Percentiles rank a stretch among this genome's conserved stretches.
Conservation (phyloP, 352 stramenopile genomes). For the Phytophthora vignae region DNA sequence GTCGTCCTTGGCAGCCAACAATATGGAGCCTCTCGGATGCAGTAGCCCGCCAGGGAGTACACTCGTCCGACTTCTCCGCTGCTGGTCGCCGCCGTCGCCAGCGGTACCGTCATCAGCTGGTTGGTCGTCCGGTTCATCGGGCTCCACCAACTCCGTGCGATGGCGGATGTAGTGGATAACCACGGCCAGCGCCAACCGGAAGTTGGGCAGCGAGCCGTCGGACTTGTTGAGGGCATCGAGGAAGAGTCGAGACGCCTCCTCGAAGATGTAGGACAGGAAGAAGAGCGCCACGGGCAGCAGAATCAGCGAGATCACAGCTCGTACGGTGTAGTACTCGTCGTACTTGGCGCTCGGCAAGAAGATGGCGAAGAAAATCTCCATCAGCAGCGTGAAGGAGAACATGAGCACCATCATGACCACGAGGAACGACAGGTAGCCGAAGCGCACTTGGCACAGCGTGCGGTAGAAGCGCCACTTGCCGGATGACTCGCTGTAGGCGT, state of each 20-base stretch:
- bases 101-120: constrained; percentile 7
- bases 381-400: constrained; percentile 85
- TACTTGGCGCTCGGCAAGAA: constrained; percentile 83
- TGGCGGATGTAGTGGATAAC: constrained; percentile 85
- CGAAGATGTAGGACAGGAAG: constrained; percentile 86
- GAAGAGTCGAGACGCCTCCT: constrained; percentile 74
- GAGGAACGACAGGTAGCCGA: constrained; percentile 83
- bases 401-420: constrained; percentile 87
- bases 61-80: constrained; percentile 34
- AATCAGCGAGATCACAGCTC: constrained; percentile 63
- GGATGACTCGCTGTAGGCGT: constrained; percentile 51
- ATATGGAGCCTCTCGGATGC: constrained; percentile 34
- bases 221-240: constrained; percentile 77
- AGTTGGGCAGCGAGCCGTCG: constrained; percentile 78
- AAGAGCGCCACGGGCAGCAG: constrained; percentile 72
- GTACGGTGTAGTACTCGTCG: constrained; percentile 69
- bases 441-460: constrained; percentile 77
- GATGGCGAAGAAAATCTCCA: constrained; percentile 89
- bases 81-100: constrained; percentile 12
- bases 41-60: constrained; percentile 19
- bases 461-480: constrained; percentile 73
- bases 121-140: constrained; percentile 22
- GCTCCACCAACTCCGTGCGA: constrained; percentile 55
- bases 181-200: constrained; percentile 75
- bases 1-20: constrained; percentile 61